Evolutionary conservation across 495 filamentous ascomycete genomes (phyloP).

Genomic region (Echria macrotheca): DNA sequence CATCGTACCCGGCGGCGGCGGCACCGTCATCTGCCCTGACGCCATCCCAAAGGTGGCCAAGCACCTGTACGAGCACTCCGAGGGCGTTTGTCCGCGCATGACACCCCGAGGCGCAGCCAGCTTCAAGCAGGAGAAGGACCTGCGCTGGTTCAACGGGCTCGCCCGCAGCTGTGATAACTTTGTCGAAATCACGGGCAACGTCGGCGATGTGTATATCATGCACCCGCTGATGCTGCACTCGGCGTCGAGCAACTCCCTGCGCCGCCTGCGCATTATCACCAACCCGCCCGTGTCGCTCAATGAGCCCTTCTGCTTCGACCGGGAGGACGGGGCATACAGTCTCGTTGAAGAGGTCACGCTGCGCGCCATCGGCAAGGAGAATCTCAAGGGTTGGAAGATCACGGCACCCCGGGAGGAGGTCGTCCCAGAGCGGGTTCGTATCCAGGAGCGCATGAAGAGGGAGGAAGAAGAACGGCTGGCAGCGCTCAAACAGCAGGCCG

Average conservation of each 20-base stretch:
- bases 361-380: constrained; percentile 51
- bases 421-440: constrained; percentile 35
- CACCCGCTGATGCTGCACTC: constrained; percentile 73
- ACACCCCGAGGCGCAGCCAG: constrained; percentile 42
- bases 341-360: constrained; percentile 67
- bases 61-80: constrained; percentile 59
- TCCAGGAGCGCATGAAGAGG: constrained; percentile 47
- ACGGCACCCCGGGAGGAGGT: constrained; percentile 45
- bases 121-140: constrained; percentile 36
- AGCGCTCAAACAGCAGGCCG: constrained; percentile 18
- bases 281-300: constrained; percentile 63
- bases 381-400: constrained; percentile 58
- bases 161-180: constrained; percentile 47
- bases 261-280: constrained; percentile 61
- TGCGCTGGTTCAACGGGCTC: constrained; percentile 51
- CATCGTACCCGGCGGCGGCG: constrained; percentile 56
- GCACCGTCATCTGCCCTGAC: constrained; percentile 60
- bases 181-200: constrained; percentile 58
- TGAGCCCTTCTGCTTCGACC: constrained; percentile 59
- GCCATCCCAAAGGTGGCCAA: constrained; percentile 53
- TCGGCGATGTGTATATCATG: constrained; percentile 64
- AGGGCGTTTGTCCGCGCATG: constrained; percentile 66
- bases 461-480: constrained; percentile 39
- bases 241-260: constrained; percentile 53
- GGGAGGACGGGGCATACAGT: constrained; percentile 56